Evolutionary conservation across 2,329 filamentous ascomycete species (phyloP), one percentile per base, ranked within the genome.

Genomic region (Tetracladium maxilliforme): DNA sequence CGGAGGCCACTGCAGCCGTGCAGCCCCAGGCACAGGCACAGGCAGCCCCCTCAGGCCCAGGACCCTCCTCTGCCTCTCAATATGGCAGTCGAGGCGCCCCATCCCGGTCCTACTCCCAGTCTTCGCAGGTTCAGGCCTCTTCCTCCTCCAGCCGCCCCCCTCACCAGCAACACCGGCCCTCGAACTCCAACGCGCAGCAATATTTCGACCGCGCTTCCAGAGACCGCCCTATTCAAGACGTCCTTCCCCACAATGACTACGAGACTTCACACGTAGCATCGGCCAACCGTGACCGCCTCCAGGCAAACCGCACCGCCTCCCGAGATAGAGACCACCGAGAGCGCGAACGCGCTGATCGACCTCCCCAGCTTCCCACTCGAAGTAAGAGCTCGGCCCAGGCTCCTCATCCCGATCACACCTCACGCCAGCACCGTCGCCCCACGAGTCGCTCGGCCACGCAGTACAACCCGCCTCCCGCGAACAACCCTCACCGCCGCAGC

Each of bases 191-290:
- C n/a, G n/a, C n/a, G n/a, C n/a, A n/a, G n/a, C n/a, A n/a, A n/a
- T n/a, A n/a, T n/a, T n/a, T n/a, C n/a, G n/a, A n/a, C n/a, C n/a
- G n/a, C n/a, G n/a, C n/a, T n/a, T n/a, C n/a, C n/a, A n/a, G n/a
- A n/a, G n/a, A n/a, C n/a, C 54, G 52, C 33, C 49, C 54, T 31
- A 41, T 50, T 23, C 53, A 58, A 33, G 52, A 64, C 28, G 38
- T 52, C 21, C 39, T 54, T 26, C 54, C 56, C 27, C 70, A 76
- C 42, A 63, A 75, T 48, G 80, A 90, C 52, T 74, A 73, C 58
- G 81, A 87, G 53, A 65, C 73, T 40, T 60, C 64, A 40, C 74
- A 74, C 56, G 50, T 79, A 55, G 65, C 69, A 70, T 54, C 78
- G 84, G 51, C 62, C 71, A 37, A 59, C 9, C 18, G 11, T 19